A percentile compares a stretch with the other conserved stretches of the same genome.
Evolutionary conservation across 371 early-diverging fungal genomes (phyloP).

Genomic region (Mucor lusitanicus): DNA sequence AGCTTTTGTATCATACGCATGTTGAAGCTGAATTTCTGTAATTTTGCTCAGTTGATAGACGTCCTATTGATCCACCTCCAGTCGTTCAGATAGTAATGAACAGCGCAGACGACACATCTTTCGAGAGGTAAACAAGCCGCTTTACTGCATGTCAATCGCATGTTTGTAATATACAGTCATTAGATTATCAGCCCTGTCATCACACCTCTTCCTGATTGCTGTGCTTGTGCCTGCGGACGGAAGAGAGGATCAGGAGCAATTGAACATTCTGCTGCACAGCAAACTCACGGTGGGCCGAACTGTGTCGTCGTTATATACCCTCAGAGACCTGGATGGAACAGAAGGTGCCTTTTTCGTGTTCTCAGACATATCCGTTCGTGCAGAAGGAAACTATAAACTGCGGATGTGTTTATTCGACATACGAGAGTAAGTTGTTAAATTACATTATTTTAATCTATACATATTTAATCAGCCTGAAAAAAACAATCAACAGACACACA

Average conservation of each 20-base stretch:
- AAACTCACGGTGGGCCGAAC: slow-evolving; percentile 54
- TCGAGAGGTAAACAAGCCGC: background rate
- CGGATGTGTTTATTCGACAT: slow-evolving; percentile 90
- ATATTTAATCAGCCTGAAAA: background rate
- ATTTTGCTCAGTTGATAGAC: slow-evolving; percentile 36
- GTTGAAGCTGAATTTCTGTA: background rate
- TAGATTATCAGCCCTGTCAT: slow-evolving; percentile 19
- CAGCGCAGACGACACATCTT: slow-evolving; percentile 3
- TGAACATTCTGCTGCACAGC: slow-evolving; percentile 26
- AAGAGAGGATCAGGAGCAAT: background rate
- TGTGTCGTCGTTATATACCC: slow-evolving; percentile 62
- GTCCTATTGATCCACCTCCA: slow-evolving; percentile 53
- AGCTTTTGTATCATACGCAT: background rate
- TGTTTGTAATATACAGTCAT: background rate
- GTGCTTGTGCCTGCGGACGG: slow-evolving; percentile 32
- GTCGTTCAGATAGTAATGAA: slow-evolving; percentile 39
- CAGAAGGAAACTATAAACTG: slow-evolving; percentile 86
- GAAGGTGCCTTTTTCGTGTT: slow-evolving; percentile 96
- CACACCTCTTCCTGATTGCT: slow-evolving; percentile 38
- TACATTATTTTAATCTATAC: background rate
- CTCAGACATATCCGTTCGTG: slow-evolving; percentile 88
- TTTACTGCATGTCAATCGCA: background rate
- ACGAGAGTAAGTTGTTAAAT: slow-evolving; percentile 49
- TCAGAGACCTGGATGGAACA: slow-evolving; percentile 57
- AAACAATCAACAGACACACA: background rate